A percentile compares a stretch with the other conserved stretches of the same genome.
Conservation (phyloP, 2,329 filamentous ascomycete species). For the Colletotrichum sp. region DNA sequence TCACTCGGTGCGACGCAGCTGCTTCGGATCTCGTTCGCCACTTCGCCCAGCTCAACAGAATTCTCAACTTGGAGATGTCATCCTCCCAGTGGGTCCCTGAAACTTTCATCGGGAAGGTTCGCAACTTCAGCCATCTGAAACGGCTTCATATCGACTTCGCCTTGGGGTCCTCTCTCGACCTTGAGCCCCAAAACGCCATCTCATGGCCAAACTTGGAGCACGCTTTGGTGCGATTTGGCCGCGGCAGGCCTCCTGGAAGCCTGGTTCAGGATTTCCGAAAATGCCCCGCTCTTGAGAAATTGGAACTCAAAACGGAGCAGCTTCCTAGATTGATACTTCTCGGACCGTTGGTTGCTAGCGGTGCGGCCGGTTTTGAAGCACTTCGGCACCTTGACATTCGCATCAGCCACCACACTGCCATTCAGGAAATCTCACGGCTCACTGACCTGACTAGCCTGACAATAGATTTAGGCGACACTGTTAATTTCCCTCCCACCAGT, state of each 20-base stretch:
- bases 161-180: neutral
- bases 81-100: neutral
- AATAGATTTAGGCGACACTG: neutral
- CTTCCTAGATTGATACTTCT: neutral
- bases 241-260: neutral
- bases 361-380: neutral
- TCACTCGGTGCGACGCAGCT: neutral
- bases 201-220: neutral
- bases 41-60: neutral
- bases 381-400: neutral
- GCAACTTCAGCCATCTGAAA: neutral
- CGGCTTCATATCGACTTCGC: neutral
- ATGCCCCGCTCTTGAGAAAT: neutral
- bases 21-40: neutral
- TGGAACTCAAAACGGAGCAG: neutral
- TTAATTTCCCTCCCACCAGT: neutral
- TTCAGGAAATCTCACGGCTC: neutral
- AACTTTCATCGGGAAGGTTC: neutral
- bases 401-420: neutral
- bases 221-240: neutral
- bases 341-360: fast-evolving
- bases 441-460: neutral
- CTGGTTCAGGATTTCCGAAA: neutral
- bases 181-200: neutral
- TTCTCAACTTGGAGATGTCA: neutral